phyloP scores from a whole-genome alignment of 2,329 filamentous ascomycete species.

The Xylariales sp. region DNA sequence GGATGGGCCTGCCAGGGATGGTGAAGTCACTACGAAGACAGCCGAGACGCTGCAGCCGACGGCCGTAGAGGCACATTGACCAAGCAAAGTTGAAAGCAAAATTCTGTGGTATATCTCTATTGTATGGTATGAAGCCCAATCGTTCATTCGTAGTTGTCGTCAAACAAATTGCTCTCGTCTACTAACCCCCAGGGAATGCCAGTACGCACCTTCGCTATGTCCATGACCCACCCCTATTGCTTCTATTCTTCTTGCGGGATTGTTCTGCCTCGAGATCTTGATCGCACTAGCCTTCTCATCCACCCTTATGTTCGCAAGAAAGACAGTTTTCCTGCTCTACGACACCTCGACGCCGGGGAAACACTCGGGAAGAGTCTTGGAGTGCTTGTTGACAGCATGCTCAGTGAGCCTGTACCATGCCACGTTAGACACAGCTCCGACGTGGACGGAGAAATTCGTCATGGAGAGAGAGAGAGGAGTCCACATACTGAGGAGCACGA shows the following conservation, averaged over 20 bases:
- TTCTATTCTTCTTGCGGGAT: background rate
- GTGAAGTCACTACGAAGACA: background rate
- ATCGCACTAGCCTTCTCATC: too few relatives aligned
- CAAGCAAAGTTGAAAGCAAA: constrained; percentile 1
- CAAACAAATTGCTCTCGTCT: background rate
- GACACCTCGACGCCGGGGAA: constrained; percentile 50
- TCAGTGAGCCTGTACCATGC: constrained; percentile 53
- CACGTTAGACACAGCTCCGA: background rate
- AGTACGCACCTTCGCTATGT: constrained; percentile 2
- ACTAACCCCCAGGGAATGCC: too few relatives aligned
- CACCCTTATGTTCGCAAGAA: too few relatives aligned
- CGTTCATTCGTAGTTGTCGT: background rate
- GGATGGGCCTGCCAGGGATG: background rate
- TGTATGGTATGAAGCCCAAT: background rate
- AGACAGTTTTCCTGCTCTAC: too few relatives aligned
- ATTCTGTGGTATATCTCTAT: background rate
- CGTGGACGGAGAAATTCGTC: too few relatives aligned
- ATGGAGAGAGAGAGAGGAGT: background rate
- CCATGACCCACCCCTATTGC: background rate
- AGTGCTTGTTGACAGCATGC: constrained; percentile 74
- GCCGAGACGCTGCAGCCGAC: constrained; percentile 18
- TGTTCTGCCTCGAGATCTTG: background rate
- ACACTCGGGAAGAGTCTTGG: constrained; percentile 65
- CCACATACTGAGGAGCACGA: constrained; percentile 61
- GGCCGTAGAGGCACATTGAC: constrained; percentile 35